Percentiles rank a stretch among this genome's conserved stretches.
phyloP scores from a whole-genome alignment of 2,329 filamentous ascomycete genomes.

The Fusarium sp. region DNA sequence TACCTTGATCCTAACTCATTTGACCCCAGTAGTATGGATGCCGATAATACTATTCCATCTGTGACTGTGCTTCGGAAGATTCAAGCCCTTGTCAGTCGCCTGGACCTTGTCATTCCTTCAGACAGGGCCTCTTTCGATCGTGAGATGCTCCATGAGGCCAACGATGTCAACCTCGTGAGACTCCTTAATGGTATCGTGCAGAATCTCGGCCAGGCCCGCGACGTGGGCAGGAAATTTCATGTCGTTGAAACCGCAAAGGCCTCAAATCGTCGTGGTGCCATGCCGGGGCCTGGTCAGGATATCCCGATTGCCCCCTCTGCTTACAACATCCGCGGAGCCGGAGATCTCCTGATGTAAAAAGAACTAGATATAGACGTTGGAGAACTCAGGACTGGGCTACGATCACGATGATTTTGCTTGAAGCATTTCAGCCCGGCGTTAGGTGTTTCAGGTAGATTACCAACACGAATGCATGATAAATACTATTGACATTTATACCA shows the following conservation, averaged over 20 bases:
- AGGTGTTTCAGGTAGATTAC: conserved; percentile 43
- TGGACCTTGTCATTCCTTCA: conserved; percentile 83
- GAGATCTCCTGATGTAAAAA: conserved; percentile 52
- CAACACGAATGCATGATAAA: conserved; percentile 20
- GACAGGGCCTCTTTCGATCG: conserved; percentile 74
- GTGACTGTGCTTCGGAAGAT: conserved; percentile 88
- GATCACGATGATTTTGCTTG: conserved; percentile 4
- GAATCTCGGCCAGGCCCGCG: conserved; percentile 77
- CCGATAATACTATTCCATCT: conserved; percentile 63
- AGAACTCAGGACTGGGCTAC: background rate
- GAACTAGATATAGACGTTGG: background rate
- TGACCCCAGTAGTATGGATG: conserved; percentile 52
- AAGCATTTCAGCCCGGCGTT: conserved; percentile 49
- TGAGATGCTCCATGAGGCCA: conserved; percentile 81
- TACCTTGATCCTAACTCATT: conserved; percentile 68
- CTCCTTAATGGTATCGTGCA: conserved; percentile 82
- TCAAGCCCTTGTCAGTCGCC: conserved; percentile 84
- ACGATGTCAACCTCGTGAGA: conserved; percentile 84
- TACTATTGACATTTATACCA: too few species aligned
- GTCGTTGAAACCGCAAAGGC: conserved; percentile 64
- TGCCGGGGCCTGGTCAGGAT: conserved; percentile 38
- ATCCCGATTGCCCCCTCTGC: conserved; percentile 42
- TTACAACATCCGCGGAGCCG: conserved; percentile 48
- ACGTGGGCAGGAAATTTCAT: conserved; percentile 80
- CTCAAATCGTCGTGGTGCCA: conserved; percentile 39